Evolutionary conservation across 805 yeast genomes (phyloP).

Genomic region (Ogataea pini): DNA sequence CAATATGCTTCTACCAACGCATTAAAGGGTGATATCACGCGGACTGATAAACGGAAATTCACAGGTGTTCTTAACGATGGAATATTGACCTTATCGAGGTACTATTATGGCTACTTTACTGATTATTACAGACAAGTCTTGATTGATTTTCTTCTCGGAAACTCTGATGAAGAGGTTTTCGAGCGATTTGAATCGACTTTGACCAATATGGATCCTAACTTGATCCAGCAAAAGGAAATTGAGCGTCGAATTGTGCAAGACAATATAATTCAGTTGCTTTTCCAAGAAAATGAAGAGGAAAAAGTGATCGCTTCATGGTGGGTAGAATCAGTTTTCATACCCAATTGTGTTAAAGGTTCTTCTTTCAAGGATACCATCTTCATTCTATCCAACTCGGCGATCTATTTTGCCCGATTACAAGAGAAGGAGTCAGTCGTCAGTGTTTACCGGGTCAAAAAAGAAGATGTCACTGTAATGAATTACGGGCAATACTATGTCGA

Average conservation of each 20-base stretch:
- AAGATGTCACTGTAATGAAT: conserved; percentile 25
- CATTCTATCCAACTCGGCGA: conserved; percentile 25
- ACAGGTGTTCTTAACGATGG: conserved; percentile 45
- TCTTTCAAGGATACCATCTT: conserved; percentile 27
- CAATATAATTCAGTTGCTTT: conserved; percentile 18
- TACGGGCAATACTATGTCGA: conserved; percentile 33
- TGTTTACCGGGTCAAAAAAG: conserved; percentile 21
- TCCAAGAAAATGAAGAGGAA: conserved; percentile 22
- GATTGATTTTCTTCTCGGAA: conserved; percentile 43
- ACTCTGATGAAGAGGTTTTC: conserved; percentile 34
- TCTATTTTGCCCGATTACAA: conserved; percentile 29
- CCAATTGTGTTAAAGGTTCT: conserved; percentile 14
- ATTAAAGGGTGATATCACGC: conserved; percentile 48
- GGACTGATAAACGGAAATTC: conserved; percentile 44
- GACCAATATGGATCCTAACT: conserved; percentile 32
- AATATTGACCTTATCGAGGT: conserved; percentile 41
- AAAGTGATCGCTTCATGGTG: conserved; percentile 37
- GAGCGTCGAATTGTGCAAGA: conserved; percentile 18
- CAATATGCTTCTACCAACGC: conserved; percentile 64
- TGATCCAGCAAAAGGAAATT: conserved; percentile 20
- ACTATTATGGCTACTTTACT: conserved; percentile 44
- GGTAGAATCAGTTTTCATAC: conserved; percentile 24
- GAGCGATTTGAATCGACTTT: conserved; percentile 43
- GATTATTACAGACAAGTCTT: conserved; percentile 47
- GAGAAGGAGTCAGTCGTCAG: conserved; percentile 21